Conservation (phyloP, 768 basidiomycete species). For the Auriscalpium orientale region DNA sequence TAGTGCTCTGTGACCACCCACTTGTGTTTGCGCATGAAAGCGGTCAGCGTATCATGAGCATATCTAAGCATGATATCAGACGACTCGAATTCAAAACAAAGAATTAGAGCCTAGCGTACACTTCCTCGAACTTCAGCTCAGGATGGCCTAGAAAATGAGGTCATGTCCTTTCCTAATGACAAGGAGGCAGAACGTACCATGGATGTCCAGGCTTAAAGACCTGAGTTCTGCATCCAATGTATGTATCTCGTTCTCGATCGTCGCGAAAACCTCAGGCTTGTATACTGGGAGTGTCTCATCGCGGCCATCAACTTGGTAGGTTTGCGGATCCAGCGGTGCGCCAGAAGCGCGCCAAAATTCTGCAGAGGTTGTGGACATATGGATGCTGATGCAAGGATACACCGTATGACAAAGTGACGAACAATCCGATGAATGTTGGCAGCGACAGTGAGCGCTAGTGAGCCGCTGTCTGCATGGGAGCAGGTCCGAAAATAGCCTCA, state of each 20-base stretch:
- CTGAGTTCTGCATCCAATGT: constrained; percentile 49
- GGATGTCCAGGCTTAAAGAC: constrained; percentile 62
- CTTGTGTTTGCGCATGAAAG: constrained; percentile 58
- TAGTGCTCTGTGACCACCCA: constrained; percentile 57
- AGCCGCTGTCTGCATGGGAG: too few species aligned
- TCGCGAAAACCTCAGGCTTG: constrained; percentile 12
- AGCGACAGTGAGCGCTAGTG: too few species aligned
- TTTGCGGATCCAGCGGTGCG: background rate
- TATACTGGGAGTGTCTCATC: constrained; percentile 7
- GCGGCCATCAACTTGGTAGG: constrained; percentile 8
- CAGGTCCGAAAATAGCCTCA: too few species aligned
- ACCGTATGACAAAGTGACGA: too few species aligned
- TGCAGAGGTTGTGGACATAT: background rate
- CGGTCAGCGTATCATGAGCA: constrained; percentile 64
- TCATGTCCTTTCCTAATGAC: background rate
- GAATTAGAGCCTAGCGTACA: constrained; percentile 27
- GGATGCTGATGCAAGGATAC: too few species aligned
- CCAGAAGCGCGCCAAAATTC: constrained; percentile 11
- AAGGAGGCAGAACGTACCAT: constrained; percentile 34
- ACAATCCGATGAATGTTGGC: too few species aligned
- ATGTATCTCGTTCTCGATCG: constrained; percentile 39
- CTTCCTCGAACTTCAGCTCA: constrained; percentile 62
- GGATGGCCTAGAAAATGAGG: constrained; percentile 45
- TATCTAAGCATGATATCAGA: constrained; percentile 32
- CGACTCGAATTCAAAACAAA: background rate